Percentiles rank a stretch among this genome's conserved stretches.
phyloP scores from a whole-genome alignment of 257 asterid genomes.

The Apocynum venetum region DNA sequence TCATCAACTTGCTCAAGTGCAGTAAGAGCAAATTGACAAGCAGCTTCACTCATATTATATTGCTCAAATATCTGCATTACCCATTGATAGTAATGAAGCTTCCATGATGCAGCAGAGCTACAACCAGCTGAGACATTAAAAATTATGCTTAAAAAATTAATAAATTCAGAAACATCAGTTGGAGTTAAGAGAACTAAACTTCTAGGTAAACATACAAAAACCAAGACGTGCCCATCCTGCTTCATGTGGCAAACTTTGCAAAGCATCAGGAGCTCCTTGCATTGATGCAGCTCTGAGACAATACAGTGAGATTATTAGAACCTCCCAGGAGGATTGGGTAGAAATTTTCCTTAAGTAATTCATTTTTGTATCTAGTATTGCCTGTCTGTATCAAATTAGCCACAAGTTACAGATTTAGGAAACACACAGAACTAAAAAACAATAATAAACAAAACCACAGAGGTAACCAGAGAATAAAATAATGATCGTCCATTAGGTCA shows the following conservation, averaged over 20 bases:
- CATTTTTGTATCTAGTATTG: not conserved
- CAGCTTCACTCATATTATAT: slow-evolving; percentile 77
- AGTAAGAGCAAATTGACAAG: slow-evolving; percentile 80
- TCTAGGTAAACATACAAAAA: slow-evolving; percentile 49
- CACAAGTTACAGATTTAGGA: not conserved
- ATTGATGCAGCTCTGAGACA: slow-evolving; percentile 76
- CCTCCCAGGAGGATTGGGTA: not conserved
- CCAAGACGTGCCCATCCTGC: slow-evolving; percentile 74
- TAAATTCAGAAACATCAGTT: slow-evolving; percentile 7
- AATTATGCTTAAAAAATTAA: slow-evolving; percentile 13
- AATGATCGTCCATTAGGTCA: not conserved
- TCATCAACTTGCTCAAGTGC: slow-evolving; percentile 98
- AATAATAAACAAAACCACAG: not conserved
- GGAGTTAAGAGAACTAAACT: not conserved
- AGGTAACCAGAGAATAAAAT: not conserved
- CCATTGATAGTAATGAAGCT: slow-evolving; percentile 91
- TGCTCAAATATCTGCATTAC: slow-evolving; percentile 96
- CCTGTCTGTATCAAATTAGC: not conserved
- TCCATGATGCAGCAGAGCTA: slow-evolving; percentile 65
- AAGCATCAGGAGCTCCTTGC: slow-evolving; percentile 72
- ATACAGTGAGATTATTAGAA: slow-evolving; percentile 8
- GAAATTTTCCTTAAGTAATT: not conserved
- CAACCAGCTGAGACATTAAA: slow-evolving; percentile 49
- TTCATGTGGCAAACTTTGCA: slow-evolving; percentile 72
- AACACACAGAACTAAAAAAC: not conserved